Evolutionary conservation across 1,284 basidiomycete species (phyloP), one percentile per base, ranked within the genome.

Genomic region (Apiotrichum porosum): DNA sequence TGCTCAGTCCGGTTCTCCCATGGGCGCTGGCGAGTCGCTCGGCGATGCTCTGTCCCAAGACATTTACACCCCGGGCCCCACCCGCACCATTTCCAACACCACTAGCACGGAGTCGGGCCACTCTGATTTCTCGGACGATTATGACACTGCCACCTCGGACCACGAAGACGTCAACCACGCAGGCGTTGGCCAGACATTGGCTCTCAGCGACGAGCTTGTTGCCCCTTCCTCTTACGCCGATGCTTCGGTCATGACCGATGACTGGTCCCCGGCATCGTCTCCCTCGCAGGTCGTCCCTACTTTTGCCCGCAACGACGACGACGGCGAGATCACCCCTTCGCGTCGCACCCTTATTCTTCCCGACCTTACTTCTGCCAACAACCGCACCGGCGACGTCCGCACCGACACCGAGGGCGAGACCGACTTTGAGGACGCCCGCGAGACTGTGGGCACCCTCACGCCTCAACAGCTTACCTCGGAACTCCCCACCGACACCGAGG

Each of bases 401-500:
- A 54, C 46, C 58, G 43, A 80, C 78, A 1, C 81, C 0, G 84
- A 86, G 42, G 78, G 75, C 13, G 87, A 89, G 19, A 67, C 66
- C 24, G 85, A 87, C 52, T 94, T 87, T 64, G 81, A 86, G 19
- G 88, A 92, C 65, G 89, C 89, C 2, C 77, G 82, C 43, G 83
- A 85, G 68, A 88, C 84, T 50, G 79, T 85, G 34, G 76, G 78
- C 32, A 78, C 82, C 65, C 76, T 78, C 28, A 85, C 85, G 2
- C 83, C 84, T 3, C 79, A 77, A 17, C 77, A 49, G 45, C 79
- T 78, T 42, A 75, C 71, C 35, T 81, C 85, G 36, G 84, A 88
- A 62, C 86, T 86, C 9, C 58, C 61, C 2, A 66, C 64, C 31
- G 66, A 69, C 44, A 65, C 62, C 10, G 60, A 66, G 44, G 61